phyloP scores from a whole-genome alignment of 1,284 basidiomycete genomes.

The Cryptococcus deneoformans region DNA sequence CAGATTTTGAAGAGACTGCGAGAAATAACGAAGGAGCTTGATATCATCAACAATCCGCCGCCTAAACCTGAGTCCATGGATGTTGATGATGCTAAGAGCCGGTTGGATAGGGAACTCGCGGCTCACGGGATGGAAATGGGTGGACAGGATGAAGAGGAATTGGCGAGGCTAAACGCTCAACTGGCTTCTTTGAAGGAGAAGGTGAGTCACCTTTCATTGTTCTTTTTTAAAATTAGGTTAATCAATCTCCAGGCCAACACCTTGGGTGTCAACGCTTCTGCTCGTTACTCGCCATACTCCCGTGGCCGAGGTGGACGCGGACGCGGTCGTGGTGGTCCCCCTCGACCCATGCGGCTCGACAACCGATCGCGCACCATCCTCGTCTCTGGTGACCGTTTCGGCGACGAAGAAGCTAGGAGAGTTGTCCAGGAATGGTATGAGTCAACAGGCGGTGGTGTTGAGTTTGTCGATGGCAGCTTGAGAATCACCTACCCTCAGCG shows the following conservation, averaged over 20 bases:
- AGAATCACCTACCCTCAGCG: conserved; percentile 41
- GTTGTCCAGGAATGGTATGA: conserved; percentile 78
- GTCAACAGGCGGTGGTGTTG: conserved; percentile 52
- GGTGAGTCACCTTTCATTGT: conserved; percentile 49
- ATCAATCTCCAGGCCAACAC: conserved; percentile 27
- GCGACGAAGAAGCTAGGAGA: conserved; percentile 51
- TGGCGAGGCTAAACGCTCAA: conserved; percentile 38
- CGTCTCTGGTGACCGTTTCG: conserved; percentile 61
- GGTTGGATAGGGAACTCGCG: conserved; percentile 58
- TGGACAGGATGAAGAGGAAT: conserved; percentile 52
- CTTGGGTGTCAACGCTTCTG: conserved; percentile 28
- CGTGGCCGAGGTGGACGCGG: conserved; percentile 59
- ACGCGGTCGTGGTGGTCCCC: conserved; percentile 59
- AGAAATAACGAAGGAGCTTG: conserved; percentile 78
- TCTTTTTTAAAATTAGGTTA: too few species aligned
- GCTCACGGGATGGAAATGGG: conserved; percentile 59
- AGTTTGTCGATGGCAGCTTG: conserved; percentile 22
- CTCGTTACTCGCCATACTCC: conserved; percentile 54
- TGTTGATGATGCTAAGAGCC: conserved; percentile 38
- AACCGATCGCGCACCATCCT: conserved; percentile 80
- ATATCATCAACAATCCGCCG: conserved; percentile 44
- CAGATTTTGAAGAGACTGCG: conserved; percentile 71
- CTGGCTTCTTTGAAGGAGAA: conserved; percentile 50
- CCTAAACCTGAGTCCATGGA: conserved; percentile 39
- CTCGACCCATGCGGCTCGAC: conserved; percentile 68